These are phyloP conservation scores for Termitomyces sp. DNA, from an alignment of 768 basidiomycete species.

Conservation along the genomic window DNA sequence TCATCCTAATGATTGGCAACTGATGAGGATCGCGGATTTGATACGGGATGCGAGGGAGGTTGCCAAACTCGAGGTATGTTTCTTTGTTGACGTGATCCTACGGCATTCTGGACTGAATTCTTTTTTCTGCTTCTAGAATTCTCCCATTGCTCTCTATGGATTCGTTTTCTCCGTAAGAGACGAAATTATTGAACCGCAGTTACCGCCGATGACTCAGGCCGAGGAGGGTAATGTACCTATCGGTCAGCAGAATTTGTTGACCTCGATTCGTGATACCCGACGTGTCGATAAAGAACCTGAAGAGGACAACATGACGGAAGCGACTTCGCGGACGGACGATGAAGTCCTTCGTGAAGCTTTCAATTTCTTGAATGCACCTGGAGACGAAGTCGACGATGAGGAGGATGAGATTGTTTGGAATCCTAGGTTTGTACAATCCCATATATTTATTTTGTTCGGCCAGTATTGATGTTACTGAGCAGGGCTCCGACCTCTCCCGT, in stretches of 20 bases:
- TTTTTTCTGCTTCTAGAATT: conserved; percentile 28
- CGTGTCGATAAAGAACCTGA: conserved; percentile 24
- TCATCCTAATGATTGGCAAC: conserved; percentile 92
- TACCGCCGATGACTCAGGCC: background rate
- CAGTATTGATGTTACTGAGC: background rate
- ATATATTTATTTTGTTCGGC: background rate
- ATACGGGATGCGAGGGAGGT: conserved; percentile 66
- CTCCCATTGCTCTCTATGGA: conserved; percentile 27
- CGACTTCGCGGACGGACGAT: conserved; percentile 74
- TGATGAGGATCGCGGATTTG: conserved; percentile 91
- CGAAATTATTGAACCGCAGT: conserved; percentile 21
- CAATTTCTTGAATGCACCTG: conserved; percentile 39
- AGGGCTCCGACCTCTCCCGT: conserved; percentile 27
- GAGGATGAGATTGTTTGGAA: conserved; percentile 80
- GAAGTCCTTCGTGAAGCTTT: conserved; percentile 77
- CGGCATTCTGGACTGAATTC: background rate
- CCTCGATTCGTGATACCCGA: conserved; percentile 21
- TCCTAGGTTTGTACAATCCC: conserved; percentile 44
- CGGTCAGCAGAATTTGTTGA: conserved; percentile 20
- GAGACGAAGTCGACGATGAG: conserved; percentile 55
- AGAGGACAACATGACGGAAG: conserved; percentile 65
- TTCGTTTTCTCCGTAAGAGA: conserved; percentile 4
- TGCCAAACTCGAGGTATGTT: conserved; percentile 53
- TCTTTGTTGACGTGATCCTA: no score
- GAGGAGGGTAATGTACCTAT: conserved; percentile 5